Conservation (phyloP, 176 grass and related monocot genomes). For the Eragrostis curvula region DNA sequence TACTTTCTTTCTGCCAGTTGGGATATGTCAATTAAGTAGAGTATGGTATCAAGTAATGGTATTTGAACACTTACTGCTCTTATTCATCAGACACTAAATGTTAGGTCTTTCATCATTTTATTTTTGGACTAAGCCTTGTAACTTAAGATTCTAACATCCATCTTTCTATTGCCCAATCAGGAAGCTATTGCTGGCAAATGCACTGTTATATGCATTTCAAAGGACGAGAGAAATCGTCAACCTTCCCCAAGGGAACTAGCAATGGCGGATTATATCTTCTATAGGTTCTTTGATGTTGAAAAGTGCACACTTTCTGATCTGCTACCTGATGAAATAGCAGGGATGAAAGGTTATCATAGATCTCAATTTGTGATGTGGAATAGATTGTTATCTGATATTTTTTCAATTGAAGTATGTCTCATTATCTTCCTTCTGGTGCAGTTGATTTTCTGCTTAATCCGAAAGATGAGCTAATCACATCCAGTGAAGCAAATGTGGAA, state of each 20-base stretch:
- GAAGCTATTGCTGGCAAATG: constrained; percentile 91
- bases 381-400: constrained; percentile 21
- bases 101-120: constrained; percentile 13
- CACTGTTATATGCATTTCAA: constrained; percentile 81
- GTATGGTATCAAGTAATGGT: neutral
- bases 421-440: constrained; percentile 44
- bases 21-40: constrained; percentile 6
- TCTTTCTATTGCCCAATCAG: constrained; percentile 50
- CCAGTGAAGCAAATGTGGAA: neutral
- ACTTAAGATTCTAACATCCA: constrained; percentile 36
- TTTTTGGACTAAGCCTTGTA: constrained; percentile 15
- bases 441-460: constrained; percentile 62
- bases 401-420: constrained; percentile 13
- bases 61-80: constrained; percentile 12
- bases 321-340: constrained; percentile 65
- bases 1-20: constrained; percentile 12
- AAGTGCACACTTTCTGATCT: constrained; percentile 60
- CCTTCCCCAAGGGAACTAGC: constrained; percentile 64
- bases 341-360: constrained; percentile 50
- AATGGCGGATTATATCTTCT: constrained; percentile 83
- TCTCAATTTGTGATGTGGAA: constrained; percentile 20
- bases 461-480: constrained; percentile 47
- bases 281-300: constrained; percentile 73
- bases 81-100: neutral
- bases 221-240: constrained; percentile 69